phyloP scores from a whole-genome alignment of 768 basidiomycete species.

The Phylloporus rhodoxanthus region DNA sequence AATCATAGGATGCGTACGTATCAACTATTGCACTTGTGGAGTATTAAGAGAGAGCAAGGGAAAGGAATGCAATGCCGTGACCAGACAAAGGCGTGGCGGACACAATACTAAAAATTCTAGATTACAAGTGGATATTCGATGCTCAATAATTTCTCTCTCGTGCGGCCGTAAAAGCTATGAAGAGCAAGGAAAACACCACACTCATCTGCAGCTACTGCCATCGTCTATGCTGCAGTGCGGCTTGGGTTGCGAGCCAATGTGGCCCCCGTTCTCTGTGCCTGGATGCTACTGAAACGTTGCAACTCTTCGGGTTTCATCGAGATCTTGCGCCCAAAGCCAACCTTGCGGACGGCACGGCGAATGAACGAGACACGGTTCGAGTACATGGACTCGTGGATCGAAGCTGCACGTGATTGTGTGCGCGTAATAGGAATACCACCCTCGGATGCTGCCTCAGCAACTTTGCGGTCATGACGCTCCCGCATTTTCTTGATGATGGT shows the following conservation, averaged over 20 bases:
- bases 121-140: conserved; percentile 31
- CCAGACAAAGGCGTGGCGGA: conserved; percentile 12
- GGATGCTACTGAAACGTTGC: conserved; percentile 80
- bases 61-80: conserved; percentile 16
- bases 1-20: conserved; percentile 15
- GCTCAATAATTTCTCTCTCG: conserved; percentile 18
- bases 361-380: conserved; percentile 95
- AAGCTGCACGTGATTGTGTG: conserved; percentile 85
- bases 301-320: conserved; percentile 81
- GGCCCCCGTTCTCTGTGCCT: conserved; percentile 71
- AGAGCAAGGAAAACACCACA: conserved; percentile 21
- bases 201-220: conserved; percentile 11
- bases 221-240: conserved; percentile 45
- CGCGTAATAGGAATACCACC: conserved; percentile 67
- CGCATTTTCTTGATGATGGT: conserved; percentile 85
- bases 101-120: conserved; percentile 26
- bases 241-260: conserved; percentile 75
- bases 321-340: conserved; percentile 80
- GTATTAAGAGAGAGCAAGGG: conserved; percentile 8
- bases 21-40: conserved; percentile 13
- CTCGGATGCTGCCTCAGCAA: conserved; percentile 34
- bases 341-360: conserved; percentile 78
- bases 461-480: conserved; percentile 45
- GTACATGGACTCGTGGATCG: conserved; percentile 88
- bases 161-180: conserved; percentile 9